Percentiles rank a stretch among this genome's conserved stretches.
Conservation (phyloP, 164 flowering plant species). For the Piper longum region DNA sequence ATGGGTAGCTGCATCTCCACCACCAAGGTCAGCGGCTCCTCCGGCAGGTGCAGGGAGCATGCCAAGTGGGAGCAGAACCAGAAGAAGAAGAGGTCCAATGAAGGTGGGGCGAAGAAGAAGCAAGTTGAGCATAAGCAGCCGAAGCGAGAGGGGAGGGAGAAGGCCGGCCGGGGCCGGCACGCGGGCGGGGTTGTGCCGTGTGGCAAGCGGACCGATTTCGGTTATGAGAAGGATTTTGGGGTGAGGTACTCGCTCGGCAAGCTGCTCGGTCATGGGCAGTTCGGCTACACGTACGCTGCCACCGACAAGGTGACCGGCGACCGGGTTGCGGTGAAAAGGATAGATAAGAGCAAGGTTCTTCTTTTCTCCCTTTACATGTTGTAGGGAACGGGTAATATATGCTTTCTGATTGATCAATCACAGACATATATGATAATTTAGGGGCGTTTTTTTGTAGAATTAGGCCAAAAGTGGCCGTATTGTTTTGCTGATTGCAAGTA, state of each 20-base stretch:
- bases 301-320: constrained; percentile 63
- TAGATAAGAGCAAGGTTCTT: constrained; percentile 82
- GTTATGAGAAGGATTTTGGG: constrained; percentile 69
- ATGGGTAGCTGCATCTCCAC: constrained; percentile 87
- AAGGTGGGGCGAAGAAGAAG: constrained; percentile 16
- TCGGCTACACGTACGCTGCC: constrained; percentile 90
- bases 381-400: background rate
- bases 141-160: constrained; percentile 14
- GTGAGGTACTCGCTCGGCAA: constrained; percentile 56
- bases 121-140: constrained; percentile 13
- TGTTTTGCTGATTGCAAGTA: too few species aligned
- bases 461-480: too few species aligned
- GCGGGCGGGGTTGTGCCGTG: constrained; percentile 31
- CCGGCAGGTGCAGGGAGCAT: constrained; percentile 22
- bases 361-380: background rate
- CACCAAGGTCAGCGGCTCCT: constrained; percentile 55
- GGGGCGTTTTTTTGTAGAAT: too few species aligned
- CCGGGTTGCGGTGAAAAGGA: constrained; percentile 87
- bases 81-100: constrained; percentile 8
- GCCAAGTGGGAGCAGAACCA: background rate
- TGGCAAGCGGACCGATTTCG: constrained; percentile 88
- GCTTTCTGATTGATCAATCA: too few species aligned
- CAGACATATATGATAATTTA: too few species aligned
- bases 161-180: constrained; percentile 14
- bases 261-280: constrained; percentile 88